Evolutionary conservation across 1,284 basidiomycete species (phyloP).

Genomic region (Leccinum pachyderme): DNA sequence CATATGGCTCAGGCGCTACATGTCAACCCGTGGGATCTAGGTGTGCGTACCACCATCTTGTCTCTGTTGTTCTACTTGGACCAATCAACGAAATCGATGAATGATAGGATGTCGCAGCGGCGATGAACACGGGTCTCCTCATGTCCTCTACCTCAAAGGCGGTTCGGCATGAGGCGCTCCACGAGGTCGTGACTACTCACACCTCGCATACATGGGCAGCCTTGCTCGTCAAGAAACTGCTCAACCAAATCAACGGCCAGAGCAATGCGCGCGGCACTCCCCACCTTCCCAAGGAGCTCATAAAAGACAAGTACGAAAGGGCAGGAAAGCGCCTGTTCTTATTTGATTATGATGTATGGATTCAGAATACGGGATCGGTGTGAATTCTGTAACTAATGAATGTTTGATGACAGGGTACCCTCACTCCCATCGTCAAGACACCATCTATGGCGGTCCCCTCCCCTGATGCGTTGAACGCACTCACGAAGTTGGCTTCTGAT

Average conservation of each 20-base stretch:
- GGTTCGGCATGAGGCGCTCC: slow-evolving; percentile 72
- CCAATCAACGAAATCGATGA: background rate
- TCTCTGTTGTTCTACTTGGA: background rate
- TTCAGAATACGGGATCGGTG: background rate
- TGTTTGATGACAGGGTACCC: slow-evolving; percentile 66
- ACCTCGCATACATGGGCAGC: slow-evolving; percentile 97
- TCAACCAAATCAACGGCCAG: slow-evolving; percentile 79
- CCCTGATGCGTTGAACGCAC: slow-evolving; percentile 69
- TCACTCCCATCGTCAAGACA: slow-evolving; percentile 95
- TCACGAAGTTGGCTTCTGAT: slow-evolving; percentile 73
- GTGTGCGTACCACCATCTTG: slow-evolving; percentile 40
- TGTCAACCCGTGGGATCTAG: slow-evolving; percentile 89
- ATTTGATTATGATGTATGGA: slow-evolving; percentile 92
- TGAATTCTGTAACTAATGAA: background rate
- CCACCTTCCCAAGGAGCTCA: slow-evolving; percentile 65
- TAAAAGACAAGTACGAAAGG: slow-evolving; percentile 65
- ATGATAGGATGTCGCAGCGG: slow-evolving; percentile 83
- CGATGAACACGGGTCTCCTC: slow-evolving; percentile 85
- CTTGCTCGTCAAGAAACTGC: slow-evolving; percentile 84
- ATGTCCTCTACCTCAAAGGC: slow-evolving; percentile 83
- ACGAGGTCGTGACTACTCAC: slow-evolving; percentile 89
- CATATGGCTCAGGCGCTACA: slow-evolving; percentile 82
- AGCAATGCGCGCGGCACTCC: slow-evolving; percentile 88
- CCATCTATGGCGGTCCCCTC: slow-evolving; percentile 89
- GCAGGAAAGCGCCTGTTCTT: slow-evolving; percentile 88